Conservation (phyloP, 2,329 filamentous ascomycete species). For the Bipolaris zeicola region DNA sequence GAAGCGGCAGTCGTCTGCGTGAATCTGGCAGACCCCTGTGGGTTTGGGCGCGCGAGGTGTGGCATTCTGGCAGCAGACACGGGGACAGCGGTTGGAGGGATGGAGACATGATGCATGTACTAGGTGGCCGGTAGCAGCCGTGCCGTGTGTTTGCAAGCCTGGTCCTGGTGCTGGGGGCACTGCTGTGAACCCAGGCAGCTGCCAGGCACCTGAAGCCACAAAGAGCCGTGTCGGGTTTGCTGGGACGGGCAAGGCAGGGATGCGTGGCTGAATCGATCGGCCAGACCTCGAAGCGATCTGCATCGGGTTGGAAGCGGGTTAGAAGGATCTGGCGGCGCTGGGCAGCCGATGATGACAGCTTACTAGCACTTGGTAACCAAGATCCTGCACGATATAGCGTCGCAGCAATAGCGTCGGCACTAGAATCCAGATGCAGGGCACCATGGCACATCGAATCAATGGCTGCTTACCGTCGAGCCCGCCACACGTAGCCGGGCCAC, state of each 20-base stretch:
- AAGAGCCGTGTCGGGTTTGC: constrained; percentile 23
- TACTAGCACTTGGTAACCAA: constrained; percentile 30
- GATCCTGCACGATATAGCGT: constrained; percentile 39
- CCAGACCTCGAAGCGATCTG: constrained; percentile 37
- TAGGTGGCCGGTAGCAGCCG: constrained; percentile 33
- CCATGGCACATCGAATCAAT: constrained; percentile 19
- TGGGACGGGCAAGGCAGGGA: constrained; percentile 25
- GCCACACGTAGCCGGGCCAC: constrained; percentile 5
- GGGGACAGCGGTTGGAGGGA: constrained; percentile 15
- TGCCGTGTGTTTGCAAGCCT: constrained; percentile 29
- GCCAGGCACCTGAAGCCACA: constrained; percentile 32
- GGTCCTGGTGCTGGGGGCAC: constrained; percentile 31
- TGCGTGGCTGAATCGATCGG: constrained; percentile 31
- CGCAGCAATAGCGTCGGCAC: constrained; percentile 36
- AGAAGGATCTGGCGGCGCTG: constrained; percentile 38
- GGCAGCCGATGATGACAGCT: constrained; percentile 35
- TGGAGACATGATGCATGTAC: constrained; percentile 36
- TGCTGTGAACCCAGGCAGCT: constrained; percentile 21
- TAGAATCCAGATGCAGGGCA: constrained; percentile 35
- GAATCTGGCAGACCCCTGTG: constrained; percentile 34
- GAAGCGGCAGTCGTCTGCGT: constrained; percentile 37
- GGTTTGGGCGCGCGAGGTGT: constrained; percentile 35
- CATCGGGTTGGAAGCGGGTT: constrained; percentile 24
- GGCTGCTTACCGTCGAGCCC: constrained; percentile 13
- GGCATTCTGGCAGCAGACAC: constrained; percentile 22